Evolutionary conservation across 1,284 basidiomycete genomes (phyloP), one percentile per base, ranked within the genome.

Genomic region (Neotropicomus parvogracilis): DNA sequence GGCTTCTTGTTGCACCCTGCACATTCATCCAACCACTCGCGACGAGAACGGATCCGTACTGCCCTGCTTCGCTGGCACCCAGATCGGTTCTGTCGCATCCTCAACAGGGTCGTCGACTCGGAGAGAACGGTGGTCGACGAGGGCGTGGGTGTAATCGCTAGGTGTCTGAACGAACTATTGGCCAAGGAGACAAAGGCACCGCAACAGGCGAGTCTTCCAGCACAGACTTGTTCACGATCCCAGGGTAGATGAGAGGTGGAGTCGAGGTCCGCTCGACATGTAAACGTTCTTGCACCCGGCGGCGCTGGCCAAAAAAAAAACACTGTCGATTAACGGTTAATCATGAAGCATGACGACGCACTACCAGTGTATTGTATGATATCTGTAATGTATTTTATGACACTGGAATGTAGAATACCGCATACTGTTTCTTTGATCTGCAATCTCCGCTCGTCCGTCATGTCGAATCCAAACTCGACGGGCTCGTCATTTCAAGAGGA

Each of bases 41-140:
- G 72, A 53, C 84, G 80, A 62, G 83, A 88, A 41, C 74, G 84
- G 44, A 74, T 88, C 50, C 75, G 79, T 40, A 71, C 65, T 29
- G 85, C 82, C 3, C 73, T 85, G 60, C 74, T 85, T 28, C 71
- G 83, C 45, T 89, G 86, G 85, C 86, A 89, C 61, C 87, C 87
- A 3, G 87, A 89, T 64, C 71, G 84, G 38, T 88, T 89, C 67
- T 68, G 74, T 49, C 68, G 81, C 34, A 54, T 83, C 36, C 62
- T 83, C 44, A 62, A 56, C n/a, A 72, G 76, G 55, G 77, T 87
- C 1, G 58, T 57, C 7, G 78, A 78, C 35, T 65, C 66, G 34
- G 88, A 91, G 40, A 79, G 64, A 58, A 70, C 55, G 17, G 60
- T 55, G 24, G 81, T 91, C 3, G 79, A 84, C 56, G 79, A 81